Evolutionary conservation across 2,329 filamentous ascomycete genomes (phyloP), one percentile per base, ranked within the genome.

Genomic region (Arthroderma uncinatum): DNA sequence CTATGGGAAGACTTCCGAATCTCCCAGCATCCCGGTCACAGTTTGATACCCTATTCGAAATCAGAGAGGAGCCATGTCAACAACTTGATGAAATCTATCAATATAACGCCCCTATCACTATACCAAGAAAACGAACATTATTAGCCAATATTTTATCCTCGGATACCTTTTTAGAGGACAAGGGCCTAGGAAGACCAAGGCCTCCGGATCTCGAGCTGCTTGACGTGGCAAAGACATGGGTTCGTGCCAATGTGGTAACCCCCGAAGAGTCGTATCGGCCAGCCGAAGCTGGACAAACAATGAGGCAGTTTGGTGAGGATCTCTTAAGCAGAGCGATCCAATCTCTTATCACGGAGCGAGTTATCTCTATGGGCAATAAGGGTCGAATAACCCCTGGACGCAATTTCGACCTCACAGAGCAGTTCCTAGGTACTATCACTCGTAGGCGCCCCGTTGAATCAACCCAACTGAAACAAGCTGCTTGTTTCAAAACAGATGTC

Each of bases 221-320:
- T 2, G 68, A 72, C 2, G 63, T 69, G 6, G 73, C 71, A 37
- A 76, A 75, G 64, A 71, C 71, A n/a, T 78, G 73, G 74, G 69
- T 77, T 48, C 72, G 76, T 10, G 73, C 76, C 19, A 77, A 76
- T 40, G 64, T 76, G 28, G 64, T 76, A 34, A 75, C 76, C 0
- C 67, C 71, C 1, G 70, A 75, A 50, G 67, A 72, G 19, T 67
- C 64, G 1, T 78, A 77, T 60, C 61, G 71, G 37, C 62, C 73
- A 0, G 57, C 57, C 2, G 64, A 71, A n/a, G 74, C 76, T 57
- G 58, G 64, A 19, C 36, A 70, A 62, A 63, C 67, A 57, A 61
- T 74, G 9, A 61, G 61, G 6, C 61, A 58, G 2, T 65, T 74
- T 50, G 65, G 67, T 10, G 68, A 72, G 19, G 56, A 58, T 0